Conservation (phyloP, 139 green algal species). For the Coelastrella sp. region DNA sequence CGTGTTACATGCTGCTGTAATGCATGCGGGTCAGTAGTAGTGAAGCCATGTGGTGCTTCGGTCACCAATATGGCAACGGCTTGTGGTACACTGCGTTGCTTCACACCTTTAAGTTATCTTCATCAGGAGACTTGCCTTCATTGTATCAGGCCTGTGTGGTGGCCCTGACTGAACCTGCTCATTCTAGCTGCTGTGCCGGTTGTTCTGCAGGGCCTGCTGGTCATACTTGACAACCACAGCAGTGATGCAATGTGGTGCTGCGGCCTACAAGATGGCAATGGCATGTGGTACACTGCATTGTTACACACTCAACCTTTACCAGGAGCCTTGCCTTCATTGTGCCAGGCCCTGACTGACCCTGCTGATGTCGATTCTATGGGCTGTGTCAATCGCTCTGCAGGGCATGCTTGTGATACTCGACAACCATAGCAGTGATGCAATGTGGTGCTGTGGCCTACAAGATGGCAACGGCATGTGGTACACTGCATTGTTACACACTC, state of each 20-base stretch:
- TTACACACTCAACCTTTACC: too few species aligned
- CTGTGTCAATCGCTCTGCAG: background rate
- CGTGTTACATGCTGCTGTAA: too few species aligned
- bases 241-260: slow-evolving; percentile 34
- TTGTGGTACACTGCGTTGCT: too few species aligned
- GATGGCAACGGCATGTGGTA: slow-evolving; percentile 38
- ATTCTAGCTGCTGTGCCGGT: background rate
- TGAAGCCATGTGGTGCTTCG: too few species aligned
- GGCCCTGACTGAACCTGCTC: too few species aligned
- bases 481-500: too few species aligned
- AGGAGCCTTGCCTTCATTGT: too few species aligned
- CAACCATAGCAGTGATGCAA: slow-evolving; percentile 48
- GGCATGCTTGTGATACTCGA: slow-evolving; percentile 41
- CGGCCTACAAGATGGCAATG: slow-evolving; percentile 40
- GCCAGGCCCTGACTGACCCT: too few species aligned
- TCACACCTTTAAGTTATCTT: too few species aligned
- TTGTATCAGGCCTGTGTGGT: too few species aligned
- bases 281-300: background rate
- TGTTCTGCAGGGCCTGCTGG: slow-evolving; percentile 19
- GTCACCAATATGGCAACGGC: slow-evolving; percentile 31
- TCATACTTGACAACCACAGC: slow-evolving; percentile 52
- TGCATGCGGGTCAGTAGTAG: too few species aligned
- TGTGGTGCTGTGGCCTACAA: slow-evolving; percentile 14
- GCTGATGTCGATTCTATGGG: background rate
- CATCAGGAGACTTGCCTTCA: too few species aligned